Evolutionary conservation across 345 rosid species (phyloP).

Genomic region (Populus euphratica): DNA sequence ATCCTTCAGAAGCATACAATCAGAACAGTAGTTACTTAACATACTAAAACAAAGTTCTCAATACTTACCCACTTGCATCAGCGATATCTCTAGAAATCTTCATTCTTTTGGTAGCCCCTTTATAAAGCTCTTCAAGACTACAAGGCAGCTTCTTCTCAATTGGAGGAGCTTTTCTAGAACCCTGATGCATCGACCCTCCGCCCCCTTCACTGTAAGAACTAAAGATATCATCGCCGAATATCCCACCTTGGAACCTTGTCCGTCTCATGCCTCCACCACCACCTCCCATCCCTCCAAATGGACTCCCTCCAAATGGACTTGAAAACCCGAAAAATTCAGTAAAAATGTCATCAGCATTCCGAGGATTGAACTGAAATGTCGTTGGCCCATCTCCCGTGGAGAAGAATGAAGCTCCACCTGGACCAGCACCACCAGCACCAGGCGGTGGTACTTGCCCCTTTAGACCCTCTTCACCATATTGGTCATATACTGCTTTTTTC

Average conservation of each 20-base stretch:
- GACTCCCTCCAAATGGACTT: not conserved
- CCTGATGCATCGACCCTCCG: slow-evolving; percentile 17
- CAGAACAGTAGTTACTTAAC: no score
- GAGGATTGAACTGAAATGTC: slow-evolving; percentile 18
- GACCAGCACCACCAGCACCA: not conserved
- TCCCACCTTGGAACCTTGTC: slow-evolving; percentile 8
- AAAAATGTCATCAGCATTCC: slow-evolving; percentile 26
- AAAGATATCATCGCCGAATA: slow-evolving; percentile 22
- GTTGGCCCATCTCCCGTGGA: slow-evolving; percentile 22
- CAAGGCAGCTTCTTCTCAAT: slow-evolving; percentile 23
- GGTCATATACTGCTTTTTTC: slow-evolving; percentile 29
- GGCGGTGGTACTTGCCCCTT: slow-evolving; percentile 27
- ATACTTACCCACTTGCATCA: slow-evolving; percentile 22
- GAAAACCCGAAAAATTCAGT: slow-evolving; percentile 20
- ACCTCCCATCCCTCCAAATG: slow-evolving; percentile 21
- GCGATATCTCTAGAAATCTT: slow-evolving; percentile 24
- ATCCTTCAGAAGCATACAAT: not conserved
- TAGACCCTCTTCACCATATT: slow-evolving; percentile 33
- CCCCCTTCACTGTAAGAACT: slow-evolving; percentile 17
- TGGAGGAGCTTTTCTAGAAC: slow-evolving; percentile 19
- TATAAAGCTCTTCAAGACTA: slow-evolving; percentile 28
- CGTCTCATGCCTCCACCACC: slow-evolving; percentile 18
- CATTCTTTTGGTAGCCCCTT: slow-evolving; percentile 25
- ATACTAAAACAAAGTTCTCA: no score
- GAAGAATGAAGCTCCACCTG: slow-evolving; percentile 10